These are phyloP conservation scores for Pythium graminicola DNA, from an alignment of 352 stramenopile genomes.

Conservation along the genomic window DNA sequence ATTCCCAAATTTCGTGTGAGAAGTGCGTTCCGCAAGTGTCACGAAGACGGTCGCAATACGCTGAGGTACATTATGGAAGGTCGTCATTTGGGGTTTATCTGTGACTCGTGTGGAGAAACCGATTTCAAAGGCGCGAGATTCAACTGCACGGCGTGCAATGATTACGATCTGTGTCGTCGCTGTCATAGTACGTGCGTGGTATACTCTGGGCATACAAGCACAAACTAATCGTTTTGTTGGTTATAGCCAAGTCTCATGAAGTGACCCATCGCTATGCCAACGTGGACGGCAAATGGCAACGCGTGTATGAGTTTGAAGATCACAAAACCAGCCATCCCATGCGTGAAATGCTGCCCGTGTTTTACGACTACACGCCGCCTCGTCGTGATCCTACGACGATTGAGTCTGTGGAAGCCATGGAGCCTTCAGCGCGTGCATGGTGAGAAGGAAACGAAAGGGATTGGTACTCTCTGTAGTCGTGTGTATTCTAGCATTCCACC, in stretches of 20 bases:
- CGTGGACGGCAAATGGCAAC: constrained; percentile 75
- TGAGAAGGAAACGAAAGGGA: background rate
- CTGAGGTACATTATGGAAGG: constrained; percentile 80
- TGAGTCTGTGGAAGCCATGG: background rate
- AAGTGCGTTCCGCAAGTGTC: constrained; percentile 75
- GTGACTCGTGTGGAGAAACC: constrained; percentile 72
- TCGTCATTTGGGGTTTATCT: constrained; percentile 75
- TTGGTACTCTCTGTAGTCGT: background rate
- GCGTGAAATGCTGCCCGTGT: constrained; percentile 66
- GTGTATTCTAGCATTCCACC: constrained; percentile 7
- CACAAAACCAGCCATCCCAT: constrained; percentile 50
- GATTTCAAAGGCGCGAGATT: constrained; percentile 69
- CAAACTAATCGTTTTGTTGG: background rate
- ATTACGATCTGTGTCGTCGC: constrained; percentile 64
- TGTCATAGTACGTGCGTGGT: constrained; percentile 48
- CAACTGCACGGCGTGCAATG: constrained; percentile 67
- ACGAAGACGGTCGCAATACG: constrained; percentile 53
- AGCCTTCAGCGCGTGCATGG: background rate
- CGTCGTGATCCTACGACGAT: background rate
- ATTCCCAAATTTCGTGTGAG: constrained; percentile 77
- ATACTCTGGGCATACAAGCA: background rate
- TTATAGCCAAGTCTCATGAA: constrained; percentile 45
- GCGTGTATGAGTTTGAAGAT: constrained; percentile 68
- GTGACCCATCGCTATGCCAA: constrained; percentile 73
- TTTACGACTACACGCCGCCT: constrained; percentile 38